Base-by-base conservation (phyloP, 495 filamentous ascomycete species). In the Podospora anserina region DNA sequence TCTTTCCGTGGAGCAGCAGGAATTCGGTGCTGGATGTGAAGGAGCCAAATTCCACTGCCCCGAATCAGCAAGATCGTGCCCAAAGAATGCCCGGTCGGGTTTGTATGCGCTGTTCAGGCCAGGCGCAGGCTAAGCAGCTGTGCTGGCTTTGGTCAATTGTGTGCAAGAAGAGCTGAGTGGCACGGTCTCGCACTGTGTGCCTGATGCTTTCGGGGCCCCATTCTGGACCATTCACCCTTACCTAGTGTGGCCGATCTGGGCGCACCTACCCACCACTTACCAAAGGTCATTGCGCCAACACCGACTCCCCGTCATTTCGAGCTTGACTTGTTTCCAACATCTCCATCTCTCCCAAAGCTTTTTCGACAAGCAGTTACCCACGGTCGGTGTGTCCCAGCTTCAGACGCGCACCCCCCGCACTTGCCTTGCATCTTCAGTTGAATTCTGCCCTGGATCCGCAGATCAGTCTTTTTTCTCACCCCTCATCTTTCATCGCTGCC, bases 261-360 rank as follows among this genome's bases (percentile, higher is more conserved):
- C 63, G 64, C 70, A 64, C 59, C 69, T 34, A 68, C 67, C 62
- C 70, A 64, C 59, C 69, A 34, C 67, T 66, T 59, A 53, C 32
- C 68, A 67, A 65, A 69, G 61, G 66, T 66, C 69, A 71, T 70
- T 71, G 72, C 69, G 71, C 72, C 73, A 76, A 71, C 68, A 66
- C 66, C 68, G 63, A 68, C 68, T 69, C 69, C 70, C 61, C 70
- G 64, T 71, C 70, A 73, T 67, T 69, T 74, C 69, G 44, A 74
- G 72, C 70, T 76, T 69, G 68, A 66, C 72, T 65, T 67, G 64
- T 57, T 69, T 64, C 68, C 65, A 68, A 68, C 55, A 65, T 71
- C 68, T 64, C 63, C 58, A 69, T 63, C 63, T 71, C 66, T 11
- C 13, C 44, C 62, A 59, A 64, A 72, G 64, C 68, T 69, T 26